A percentile compares a stretch with the other conserved stretches of the same genome.
phyloP scores from a whole-genome alignment of 495 filamentous ascomycete species.

The Annulohypoxylon moriforme region DNA sequence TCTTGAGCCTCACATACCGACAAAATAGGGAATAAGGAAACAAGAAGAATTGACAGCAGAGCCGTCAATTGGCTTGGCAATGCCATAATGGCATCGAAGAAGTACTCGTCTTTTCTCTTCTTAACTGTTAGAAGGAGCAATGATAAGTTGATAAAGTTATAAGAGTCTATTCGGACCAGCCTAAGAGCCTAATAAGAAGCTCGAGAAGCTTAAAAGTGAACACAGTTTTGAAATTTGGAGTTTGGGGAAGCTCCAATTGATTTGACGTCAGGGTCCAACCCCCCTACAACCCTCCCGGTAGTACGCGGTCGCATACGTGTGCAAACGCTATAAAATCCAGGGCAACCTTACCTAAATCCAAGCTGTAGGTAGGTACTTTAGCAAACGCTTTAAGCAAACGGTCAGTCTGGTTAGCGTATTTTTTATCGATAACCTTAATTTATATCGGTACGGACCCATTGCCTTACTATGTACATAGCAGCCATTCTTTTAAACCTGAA shows the following conservation, averaged over 20 bases:
- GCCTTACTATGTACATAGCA: neutral
- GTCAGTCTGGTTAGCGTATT: slow-evolving; percentile 8
- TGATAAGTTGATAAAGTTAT: neutral
- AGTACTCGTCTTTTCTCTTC: neutral
- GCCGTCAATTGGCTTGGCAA: slow-evolving; percentile 46
- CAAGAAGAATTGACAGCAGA: slow-evolving; percentile 43
- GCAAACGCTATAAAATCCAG: slow-evolving; percentile 15
- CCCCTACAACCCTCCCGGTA: neutral
- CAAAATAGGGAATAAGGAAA: slow-evolving; percentile 16
- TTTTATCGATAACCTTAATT: slow-evolving; percentile 32
- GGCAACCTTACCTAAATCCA: slow-evolving; percentile 24
- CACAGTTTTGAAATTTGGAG: slow-evolving; percentile 45
- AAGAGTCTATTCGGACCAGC: slow-evolving; percentile 4
- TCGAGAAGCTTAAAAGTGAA: slow-evolving; percentile 40
- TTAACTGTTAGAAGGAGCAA: slow-evolving; percentile 4
- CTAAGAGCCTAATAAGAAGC: slow-evolving; percentile 20
- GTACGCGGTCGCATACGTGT: slow-evolving; percentile 1
- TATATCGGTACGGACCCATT: neutral
- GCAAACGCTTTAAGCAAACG: neutral
- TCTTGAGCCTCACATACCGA: slow-evolving; percentile 30
- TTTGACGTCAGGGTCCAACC: slow-evolving; percentile 42
- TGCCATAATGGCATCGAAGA: slow-evolving; percentile 45
- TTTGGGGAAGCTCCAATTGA: slow-evolving; percentile 44
- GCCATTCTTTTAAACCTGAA: neutral
- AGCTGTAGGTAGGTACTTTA: slow-evolving; percentile 12